A percentile compares a stretch with the other conserved stretches of the same genome.
phyloP scores from a whole-genome alignment of 1,139 yeast genomes.

The Pichia sp. region DNA sequence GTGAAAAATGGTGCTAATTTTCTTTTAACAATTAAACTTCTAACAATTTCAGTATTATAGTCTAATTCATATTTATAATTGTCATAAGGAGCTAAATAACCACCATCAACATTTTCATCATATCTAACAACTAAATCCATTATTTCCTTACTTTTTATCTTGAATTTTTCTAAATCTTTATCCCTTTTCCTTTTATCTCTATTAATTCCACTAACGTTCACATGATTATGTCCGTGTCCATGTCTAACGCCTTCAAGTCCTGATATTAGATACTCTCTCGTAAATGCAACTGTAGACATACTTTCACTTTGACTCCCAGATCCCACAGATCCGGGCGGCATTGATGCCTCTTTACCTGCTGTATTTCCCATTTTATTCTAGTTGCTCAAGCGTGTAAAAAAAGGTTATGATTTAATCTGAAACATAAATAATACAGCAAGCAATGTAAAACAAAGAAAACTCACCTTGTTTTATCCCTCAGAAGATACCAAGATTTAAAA shows the following conservation, averaged over 20 bases:
- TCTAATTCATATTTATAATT: constrained; percentile 73
- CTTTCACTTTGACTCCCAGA: neutral
- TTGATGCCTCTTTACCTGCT: constrained; percentile 22
- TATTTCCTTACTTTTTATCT: constrained; percentile 47
- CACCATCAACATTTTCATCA: constrained; percentile 69
- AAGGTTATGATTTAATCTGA: no score
- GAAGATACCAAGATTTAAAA: no score
- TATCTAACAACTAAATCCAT: constrained; percentile 50
- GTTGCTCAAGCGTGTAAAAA: no score
- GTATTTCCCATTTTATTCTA: constrained; percentile 17
- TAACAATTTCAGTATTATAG: constrained; percentile 65
- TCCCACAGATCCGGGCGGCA: neutral
- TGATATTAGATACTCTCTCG: constrained; percentile 18
- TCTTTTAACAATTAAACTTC: constrained; percentile 58
- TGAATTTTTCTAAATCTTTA: constrained; percentile 41
- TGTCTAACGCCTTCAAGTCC: constrained; percentile 5
- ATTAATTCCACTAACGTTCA: neutral
- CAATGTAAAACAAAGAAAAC: no score
- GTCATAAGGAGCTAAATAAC: constrained; percentile 81
- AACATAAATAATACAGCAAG: no score
- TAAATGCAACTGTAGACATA: constrained; percentile 12
- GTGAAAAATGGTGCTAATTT: constrained; percentile 84
- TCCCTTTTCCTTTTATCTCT: constrained; percentile 12
- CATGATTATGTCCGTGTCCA: neutral
- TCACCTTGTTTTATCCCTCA: no score